Percentiles rank a stretch among this genome's conserved stretches.
Evolutionary conservation across 352 stramenopile species (phyloP).

Genomic region (Globisporangium paddicum): DNA sequence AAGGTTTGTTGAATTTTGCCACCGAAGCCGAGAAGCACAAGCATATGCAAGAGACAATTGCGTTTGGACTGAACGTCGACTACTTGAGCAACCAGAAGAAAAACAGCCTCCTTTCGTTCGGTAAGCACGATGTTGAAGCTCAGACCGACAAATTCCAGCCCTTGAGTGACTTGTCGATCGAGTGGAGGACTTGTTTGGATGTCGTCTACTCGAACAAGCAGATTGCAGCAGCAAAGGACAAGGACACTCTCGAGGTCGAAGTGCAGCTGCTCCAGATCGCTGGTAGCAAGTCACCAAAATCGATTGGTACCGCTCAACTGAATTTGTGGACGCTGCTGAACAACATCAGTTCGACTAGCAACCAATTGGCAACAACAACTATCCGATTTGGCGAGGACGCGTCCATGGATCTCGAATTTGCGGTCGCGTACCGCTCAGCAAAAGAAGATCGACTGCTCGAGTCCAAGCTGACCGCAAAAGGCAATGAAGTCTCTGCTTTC

Average conservation of each 20-base stretch:
- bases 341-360: not conserved
- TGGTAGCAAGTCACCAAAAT: conserved; percentile 14
- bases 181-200: conserved; percentile 19
- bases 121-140: conserved; percentile 10
- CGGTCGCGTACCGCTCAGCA: conserved; percentile 13
- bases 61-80: conserved; percentile 16
- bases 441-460: conserved; percentile 1
- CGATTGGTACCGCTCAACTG: conserved; percentile 28
- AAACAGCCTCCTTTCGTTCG: conserved; percentile 15
- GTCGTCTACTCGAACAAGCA: conserved; percentile 20
- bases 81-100: conserved; percentile 24
- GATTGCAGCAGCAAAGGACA: conserved; percentile 20
- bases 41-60: not conserved
- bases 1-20: conserved; percentile 9
- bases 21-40: conserved; percentile 1
- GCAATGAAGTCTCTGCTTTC: not conserved
- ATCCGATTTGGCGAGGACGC: conserved; percentile 23
- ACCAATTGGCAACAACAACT: not conserved
- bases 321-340: conserved; percentile 17
- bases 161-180: conserved; percentile 2
- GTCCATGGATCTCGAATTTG: conserved; percentile 24
- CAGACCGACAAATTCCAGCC: conserved; percentile 9
- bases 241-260: conserved; percentile 28
- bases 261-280: conserved; percentile 14
- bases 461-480: not conserved